Evolutionary conservation across 768 basidiomycete genomes (phyloP).

Genomic region (Boletellus ananiceps): DNA sequence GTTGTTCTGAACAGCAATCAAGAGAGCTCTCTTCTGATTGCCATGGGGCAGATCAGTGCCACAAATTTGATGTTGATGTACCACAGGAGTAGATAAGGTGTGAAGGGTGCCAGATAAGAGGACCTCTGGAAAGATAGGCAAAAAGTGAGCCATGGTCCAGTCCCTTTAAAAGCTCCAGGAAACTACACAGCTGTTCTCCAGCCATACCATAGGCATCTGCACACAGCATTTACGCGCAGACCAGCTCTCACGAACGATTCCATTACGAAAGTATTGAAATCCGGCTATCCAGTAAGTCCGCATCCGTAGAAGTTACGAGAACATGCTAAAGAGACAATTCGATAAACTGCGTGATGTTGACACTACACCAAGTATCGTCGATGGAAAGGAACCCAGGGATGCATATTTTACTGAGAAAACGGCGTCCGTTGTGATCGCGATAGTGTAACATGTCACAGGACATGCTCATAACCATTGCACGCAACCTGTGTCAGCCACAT

Average conservation of each 20-base stretch:
- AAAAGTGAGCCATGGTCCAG: too few relatives aligned
- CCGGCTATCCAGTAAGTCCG: too few relatives aligned
- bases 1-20: constrained; percentile 20
- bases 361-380: constrained; percentile 11
- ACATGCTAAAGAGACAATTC: not conserved
- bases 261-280: too few relatives aligned
- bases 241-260: too few relatives aligned
- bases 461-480: constrained; percentile 42
- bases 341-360: not conserved
- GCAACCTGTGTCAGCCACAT: constrained; percentile 45
- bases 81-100: too few relatives aligned
- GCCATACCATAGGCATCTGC: too few relatives aligned
- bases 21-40: constrained; percentile 17
- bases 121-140: not conserved
- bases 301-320: not conserved
- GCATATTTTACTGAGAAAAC: not conserved
- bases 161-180: too few relatives aligned
- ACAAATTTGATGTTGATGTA: not conserved
- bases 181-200: too few relatives aligned
- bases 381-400: not conserved
- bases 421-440: not conserved
- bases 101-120: too few relatives aligned
- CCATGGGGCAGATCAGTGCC: constrained; percentile 5
- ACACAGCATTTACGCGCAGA: not conserved
- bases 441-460: constrained; percentile 1